Conservation (phyloP, 169 alveolate genomes). For the Cryptosporidium xiaoi region DNA sequence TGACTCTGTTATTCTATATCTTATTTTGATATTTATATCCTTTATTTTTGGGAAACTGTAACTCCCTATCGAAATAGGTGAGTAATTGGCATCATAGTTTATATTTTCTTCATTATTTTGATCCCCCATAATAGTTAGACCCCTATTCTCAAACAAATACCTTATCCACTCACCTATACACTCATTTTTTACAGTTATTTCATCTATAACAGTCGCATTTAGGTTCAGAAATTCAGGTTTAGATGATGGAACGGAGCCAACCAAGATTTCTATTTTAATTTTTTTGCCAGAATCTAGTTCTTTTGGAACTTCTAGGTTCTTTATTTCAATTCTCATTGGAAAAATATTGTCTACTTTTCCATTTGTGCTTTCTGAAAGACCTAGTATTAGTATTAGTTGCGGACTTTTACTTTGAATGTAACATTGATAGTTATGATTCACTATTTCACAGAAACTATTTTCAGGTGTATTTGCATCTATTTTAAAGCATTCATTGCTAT, state of each 20-base stretch:
- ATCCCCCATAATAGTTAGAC: too few species aligned
- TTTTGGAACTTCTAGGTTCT: slow-evolving; percentile 17
- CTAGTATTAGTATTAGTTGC: slow-evolving; percentile 20
- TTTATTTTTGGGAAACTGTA: slow-evolving; percentile 18
- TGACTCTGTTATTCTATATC: slow-evolving; percentile 40
- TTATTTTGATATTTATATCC: slow-evolving; percentile 24
- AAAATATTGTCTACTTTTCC: slow-evolving; percentile 11
- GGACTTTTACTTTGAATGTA: slow-evolving; percentile 33
- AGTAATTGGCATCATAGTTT: neutral
- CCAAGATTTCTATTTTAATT: slow-evolving; percentile 19
- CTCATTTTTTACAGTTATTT: slow-evolving; percentile 5
- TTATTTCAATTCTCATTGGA: slow-evolving; percentile 35
- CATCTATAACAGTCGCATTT: slow-evolving; percentile 21
- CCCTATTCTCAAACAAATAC: neutral
- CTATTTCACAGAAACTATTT: slow-evolving; percentile 29
- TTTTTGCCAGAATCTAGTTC: neutral
- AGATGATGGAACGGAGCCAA: slow-evolving; percentile 45
- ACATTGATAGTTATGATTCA: slow-evolving; percentile 25
- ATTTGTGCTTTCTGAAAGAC: slow-evolving; percentile 12
- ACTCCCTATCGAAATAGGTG: slow-evolving; percentile 39
- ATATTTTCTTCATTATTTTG: neutral
- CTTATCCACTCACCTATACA: slow-evolving; percentile 63
- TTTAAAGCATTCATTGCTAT: slow-evolving; percentile 11
- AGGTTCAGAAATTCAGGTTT: slow-evolving; percentile 29
- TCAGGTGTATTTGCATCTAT: slow-evolving; percentile 17